Percentiles rank a stretch among this genome's conserved stretches.
Evolutionary conservation across 192 early-diverging fungal species (phyloP).

Genomic region (Rhizophagus clarus): DNA sequence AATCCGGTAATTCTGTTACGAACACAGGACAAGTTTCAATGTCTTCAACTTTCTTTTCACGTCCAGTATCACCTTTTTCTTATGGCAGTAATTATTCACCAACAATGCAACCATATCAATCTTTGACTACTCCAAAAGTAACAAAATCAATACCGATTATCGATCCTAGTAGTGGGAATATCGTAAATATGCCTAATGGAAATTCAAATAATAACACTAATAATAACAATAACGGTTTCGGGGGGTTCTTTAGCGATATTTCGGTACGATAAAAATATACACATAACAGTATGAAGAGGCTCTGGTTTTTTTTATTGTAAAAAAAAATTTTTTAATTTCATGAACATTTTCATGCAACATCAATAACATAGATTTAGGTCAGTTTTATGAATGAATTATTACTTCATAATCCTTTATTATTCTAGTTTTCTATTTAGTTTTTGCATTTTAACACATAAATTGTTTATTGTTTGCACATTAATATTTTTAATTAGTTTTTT

Average conservation of each 20-base stretch:
- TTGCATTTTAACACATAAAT: constrained; percentile 21
- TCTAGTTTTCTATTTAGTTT: neutral
- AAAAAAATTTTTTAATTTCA: constrained; percentile 1
- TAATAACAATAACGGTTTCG: constrained; percentile 4
- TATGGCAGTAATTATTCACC: constrained; percentile 23
- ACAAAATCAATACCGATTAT: constrained; percentile 35
- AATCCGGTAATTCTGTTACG: constrained; percentile 18
- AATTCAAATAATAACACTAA: constrained; percentile 16
- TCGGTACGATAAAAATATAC: constrained; percentile 23
- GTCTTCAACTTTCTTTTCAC: constrained; percentile 19
- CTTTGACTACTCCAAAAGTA: constrained; percentile 22
- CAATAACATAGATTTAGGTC: constrained; percentile 4
- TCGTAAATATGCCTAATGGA: constrained; percentile 32
- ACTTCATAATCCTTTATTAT: neutral
- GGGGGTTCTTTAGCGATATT: constrained; percentile 27
- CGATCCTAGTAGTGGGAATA: constrained; percentile 32
- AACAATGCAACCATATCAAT: constrained; percentile 18
- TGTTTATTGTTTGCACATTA: constrained; percentile 7
- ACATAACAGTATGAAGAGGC: neutral
- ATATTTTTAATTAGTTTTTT: constrained; percentile 6
- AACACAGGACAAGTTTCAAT: constrained; percentile 11
- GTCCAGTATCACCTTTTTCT: constrained; percentile 23
- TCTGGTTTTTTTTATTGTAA: neutral
- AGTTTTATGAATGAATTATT: neutral
- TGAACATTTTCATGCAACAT: constrained; percentile 5